phyloP scores from a whole-genome alignment of 176 grass and related monocot species.

The Leersia perrieri region DNA sequence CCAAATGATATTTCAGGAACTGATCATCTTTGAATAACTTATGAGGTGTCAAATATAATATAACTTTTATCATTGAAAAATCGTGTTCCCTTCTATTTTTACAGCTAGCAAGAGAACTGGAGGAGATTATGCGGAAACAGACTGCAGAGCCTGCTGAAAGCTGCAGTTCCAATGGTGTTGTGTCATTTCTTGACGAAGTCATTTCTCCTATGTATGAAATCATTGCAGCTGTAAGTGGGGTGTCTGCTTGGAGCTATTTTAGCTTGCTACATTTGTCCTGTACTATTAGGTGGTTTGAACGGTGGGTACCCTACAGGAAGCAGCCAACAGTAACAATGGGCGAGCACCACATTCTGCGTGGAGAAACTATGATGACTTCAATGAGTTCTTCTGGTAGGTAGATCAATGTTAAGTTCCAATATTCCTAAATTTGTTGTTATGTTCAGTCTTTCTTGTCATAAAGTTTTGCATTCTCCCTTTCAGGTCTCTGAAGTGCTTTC shows the following conservation, averaged over 20 bases:
- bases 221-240: conserved; percentile 66
- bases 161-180: conserved; percentile 47
- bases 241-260: conserved; percentile 12
- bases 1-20: background rate
- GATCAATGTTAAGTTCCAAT: background rate
- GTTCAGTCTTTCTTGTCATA: background rate
- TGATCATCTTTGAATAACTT: background rate
- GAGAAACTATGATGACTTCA: conserved; percentile 99
- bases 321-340: conserved; percentile 70
- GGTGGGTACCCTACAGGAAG: conserved; percentile 65
- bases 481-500: conserved; percentile 77
- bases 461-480: conserved; percentile 26
- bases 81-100: conserved; percentile 25
- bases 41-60: background rate
- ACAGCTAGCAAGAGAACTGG: conserved; percentile 82
- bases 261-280: conserved; percentile 11
- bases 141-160: conserved; percentile 61
- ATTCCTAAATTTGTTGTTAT: conserved; percentile 1
- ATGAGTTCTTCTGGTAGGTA: conserved; percentile 86
- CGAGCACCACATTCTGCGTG: conserved; percentile 88
- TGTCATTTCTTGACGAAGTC: conserved; percentile 88
- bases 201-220: conserved; percentile 84
- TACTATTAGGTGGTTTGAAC: background rate
- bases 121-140: conserved; percentile 58
- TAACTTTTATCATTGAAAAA: conserved; percentile 17